A percentile compares a stretch with the other conserved stretches of the same genome.
Evolutionary conservation across 164 flowering plant genomes (phyloP).

Genomic region (Kalanchoe fedtschenkoi): DNA sequence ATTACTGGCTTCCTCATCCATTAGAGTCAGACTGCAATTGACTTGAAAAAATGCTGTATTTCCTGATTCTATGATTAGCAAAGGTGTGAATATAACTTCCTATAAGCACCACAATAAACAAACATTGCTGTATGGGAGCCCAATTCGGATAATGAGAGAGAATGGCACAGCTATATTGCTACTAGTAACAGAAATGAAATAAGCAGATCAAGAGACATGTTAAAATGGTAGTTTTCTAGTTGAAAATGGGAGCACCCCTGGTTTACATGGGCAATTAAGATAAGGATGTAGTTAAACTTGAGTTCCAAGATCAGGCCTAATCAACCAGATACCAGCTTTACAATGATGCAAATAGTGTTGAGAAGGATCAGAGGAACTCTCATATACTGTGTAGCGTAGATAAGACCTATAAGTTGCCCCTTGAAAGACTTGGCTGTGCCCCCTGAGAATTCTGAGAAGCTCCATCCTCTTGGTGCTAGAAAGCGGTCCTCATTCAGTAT

Average conservation of each 20-base stretch:
- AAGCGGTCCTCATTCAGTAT: slow-evolving; percentile 4
- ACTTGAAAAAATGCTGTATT: too few species aligned
- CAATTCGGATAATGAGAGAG: too few species aligned
- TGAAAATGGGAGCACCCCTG: too few species aligned
- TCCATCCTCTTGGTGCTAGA: slow-evolving; percentile 6
- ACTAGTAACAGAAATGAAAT: background rate
- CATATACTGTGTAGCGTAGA: slow-evolving; percentile 2
- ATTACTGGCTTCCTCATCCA: too few species aligned
- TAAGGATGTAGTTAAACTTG: background rate
- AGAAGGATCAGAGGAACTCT: slow-evolving; percentile 3
- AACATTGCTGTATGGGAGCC: too few species aligned
- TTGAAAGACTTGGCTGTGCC: slow-evolving; percentile 4
- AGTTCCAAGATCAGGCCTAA: background rate
- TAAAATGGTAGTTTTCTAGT: too few species aligned
- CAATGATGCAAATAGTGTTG: slow-evolving; percentile 4
- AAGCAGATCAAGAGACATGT: background rate
- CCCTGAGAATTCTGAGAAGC: background rate
- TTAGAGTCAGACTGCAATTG: too few species aligned
- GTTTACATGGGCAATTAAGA: background rate
- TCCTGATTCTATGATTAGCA: too few species aligned
- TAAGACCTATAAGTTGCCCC: slow-evolving; percentile 1
- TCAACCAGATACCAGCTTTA: slow-evolving; percentile 3
- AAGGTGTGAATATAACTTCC: background rate
- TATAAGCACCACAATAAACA: too few species aligned
- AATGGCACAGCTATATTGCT: background rate